Percentiles rank a stretch among this genome's conserved stretches.
Conservation (phyloP, 768 basidiomycete species). For the Suillus subaureus region DNA sequence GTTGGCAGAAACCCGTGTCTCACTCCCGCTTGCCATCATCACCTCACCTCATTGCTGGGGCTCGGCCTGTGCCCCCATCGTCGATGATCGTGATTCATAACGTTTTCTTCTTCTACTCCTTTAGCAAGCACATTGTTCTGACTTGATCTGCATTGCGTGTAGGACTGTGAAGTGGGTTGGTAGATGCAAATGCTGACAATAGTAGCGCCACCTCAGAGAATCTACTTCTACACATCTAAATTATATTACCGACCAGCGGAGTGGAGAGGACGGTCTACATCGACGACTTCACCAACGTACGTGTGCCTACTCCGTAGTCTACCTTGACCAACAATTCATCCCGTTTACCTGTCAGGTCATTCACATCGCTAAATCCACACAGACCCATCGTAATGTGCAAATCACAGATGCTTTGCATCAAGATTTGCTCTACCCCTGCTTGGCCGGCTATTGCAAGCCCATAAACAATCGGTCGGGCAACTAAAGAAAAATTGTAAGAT, state of each 20-base stretch:
- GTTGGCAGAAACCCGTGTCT: neutral
- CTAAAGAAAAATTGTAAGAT: conserved; percentile 12
- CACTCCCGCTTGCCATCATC: neutral
- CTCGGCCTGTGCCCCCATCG: neutral
- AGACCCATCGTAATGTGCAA: conserved; percentile 47
- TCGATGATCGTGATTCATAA: neutral
- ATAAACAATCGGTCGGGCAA: conserved; percentile 49
- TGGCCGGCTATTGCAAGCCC: conserved; percentile 51
- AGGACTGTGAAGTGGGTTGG: neutral
- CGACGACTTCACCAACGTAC: neutral
- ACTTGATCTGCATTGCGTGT: neutral
- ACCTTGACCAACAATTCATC: conserved; percentile 37
- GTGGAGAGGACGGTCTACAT: neutral
- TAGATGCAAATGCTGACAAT: neutral
- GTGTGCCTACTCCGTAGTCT: conserved; percentile 27
- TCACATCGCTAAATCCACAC: conserved; percentile 38
- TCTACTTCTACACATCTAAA: neutral
- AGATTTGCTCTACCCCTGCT: conserved; percentile 49
- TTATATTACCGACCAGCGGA: neutral
- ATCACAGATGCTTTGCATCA: conserved; percentile 46
- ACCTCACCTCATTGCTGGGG: neutral
- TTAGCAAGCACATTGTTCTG: neutral
- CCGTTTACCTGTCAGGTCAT: conserved; percentile 40
- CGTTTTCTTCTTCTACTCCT: neutral
- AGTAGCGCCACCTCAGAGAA: neutral